Evolutionary conservation across 345 rosid species (phyloP).

Genomic region (Mallotus nudiflorus): DNA sequence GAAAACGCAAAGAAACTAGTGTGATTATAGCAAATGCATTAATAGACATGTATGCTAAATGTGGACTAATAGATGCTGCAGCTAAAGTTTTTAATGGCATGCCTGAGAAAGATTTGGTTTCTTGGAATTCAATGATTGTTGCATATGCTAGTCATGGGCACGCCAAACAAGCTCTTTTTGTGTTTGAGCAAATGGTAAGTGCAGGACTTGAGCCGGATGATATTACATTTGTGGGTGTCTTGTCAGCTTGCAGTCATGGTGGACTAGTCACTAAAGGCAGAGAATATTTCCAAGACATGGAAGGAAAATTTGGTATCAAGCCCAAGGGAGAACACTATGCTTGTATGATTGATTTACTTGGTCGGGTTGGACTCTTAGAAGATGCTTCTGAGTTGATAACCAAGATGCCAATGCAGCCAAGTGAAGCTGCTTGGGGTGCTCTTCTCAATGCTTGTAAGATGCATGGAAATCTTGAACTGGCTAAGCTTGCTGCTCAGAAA

Average conservation of each 20-base stretch:
- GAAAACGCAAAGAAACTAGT: constrained; percentile 20
- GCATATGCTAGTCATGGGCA: constrained; percentile 43
- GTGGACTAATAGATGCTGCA: constrained; percentile 37
- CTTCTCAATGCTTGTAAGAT: constrained; percentile 40
- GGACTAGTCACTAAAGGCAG: constrained; percentile 39
- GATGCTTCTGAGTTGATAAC: constrained; percentile 35
- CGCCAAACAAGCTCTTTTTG: constrained; percentile 33
- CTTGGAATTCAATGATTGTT: constrained; percentile 48
- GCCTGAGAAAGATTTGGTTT: constrained; percentile 32
- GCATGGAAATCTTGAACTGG: constrained; percentile 37
- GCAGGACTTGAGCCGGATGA: constrained; percentile 34
- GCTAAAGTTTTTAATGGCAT: constrained; percentile 26
- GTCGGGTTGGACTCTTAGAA: constrained; percentile 35
- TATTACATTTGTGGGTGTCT: constrained; percentile 39
- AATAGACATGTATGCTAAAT: constrained; percentile 47
- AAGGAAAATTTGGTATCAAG: constrained; percentile 19
- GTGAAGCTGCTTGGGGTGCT: constrained; percentile 46
- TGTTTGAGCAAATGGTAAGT: constrained; percentile 30
- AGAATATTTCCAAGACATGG: constrained; percentile 30
- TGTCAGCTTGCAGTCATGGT: constrained; percentile 45
- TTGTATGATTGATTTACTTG: constrained; percentile 43
- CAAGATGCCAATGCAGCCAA: constrained; percentile 39
- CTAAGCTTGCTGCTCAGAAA: constrained; percentile 28
- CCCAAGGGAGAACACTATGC: constrained; percentile 48
- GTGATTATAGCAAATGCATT: constrained; percentile 36